phyloP scores from a whole-genome alignment of 306 rosid species.

The Cicer chorassanicum region DNA sequence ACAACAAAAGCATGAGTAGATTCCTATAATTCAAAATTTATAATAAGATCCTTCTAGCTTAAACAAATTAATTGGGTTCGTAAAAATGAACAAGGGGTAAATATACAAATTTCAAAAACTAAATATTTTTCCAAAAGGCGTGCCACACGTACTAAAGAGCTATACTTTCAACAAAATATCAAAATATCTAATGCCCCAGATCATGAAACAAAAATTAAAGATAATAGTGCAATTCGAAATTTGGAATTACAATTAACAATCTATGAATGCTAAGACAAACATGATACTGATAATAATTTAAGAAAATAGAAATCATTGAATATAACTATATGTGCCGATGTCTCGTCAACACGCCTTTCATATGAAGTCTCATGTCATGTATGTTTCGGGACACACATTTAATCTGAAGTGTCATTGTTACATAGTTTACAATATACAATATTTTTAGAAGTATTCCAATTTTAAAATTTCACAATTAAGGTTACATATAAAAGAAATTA shows the following conservation, averaged over 20 bases:
- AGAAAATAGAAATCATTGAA: background rate
- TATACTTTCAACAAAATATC: background rate
- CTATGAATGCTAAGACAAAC: background rate
- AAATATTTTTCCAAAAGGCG: background rate
- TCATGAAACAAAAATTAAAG: background rate
- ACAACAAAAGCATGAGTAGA: background rate
- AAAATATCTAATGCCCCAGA: background rate
- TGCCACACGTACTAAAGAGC: background rate
- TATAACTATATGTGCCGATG: background rate
- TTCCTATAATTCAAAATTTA: background rate
- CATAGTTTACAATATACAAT: no score
- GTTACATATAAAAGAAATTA: background rate
- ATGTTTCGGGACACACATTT: no score
- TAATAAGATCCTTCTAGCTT: background rate
- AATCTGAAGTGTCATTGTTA: no score
- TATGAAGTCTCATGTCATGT: no score
- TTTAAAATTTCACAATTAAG: background rate
- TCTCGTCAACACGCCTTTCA: no score
- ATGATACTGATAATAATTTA: background rate
- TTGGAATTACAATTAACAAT: background rate
- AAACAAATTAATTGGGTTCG: background rate
- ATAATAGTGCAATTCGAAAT: background rate
- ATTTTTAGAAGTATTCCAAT: no score
- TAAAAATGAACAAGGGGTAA: background rate
- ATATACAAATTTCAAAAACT: background rate